Conservation (phyloP, 2,329 filamentous ascomycete genomes). For the Pseudopyrenochaeta lycopersici region DNA sequence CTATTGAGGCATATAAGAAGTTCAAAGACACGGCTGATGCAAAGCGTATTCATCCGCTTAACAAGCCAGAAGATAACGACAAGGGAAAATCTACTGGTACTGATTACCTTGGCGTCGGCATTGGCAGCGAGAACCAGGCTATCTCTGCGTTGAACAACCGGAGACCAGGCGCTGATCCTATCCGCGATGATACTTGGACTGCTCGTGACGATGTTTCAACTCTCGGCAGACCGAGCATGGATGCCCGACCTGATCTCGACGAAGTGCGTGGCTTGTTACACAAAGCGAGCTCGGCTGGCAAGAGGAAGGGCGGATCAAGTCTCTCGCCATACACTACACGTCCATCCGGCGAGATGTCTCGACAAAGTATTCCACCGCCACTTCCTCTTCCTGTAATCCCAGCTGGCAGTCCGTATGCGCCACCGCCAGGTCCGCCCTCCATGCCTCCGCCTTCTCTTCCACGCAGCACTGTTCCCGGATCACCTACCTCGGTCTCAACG, state of each 20-base stretch:
- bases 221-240: constrained; percentile 52
- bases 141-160: constrained; percentile 57
- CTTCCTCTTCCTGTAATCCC: constrained; percentile 40
- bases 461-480: constrained; percentile 34
- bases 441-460: constrained; percentile 24
- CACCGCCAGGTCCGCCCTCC: constrained; percentile 23
- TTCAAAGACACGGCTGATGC: constrained; percentile 64
- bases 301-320: constrained; percentile 47
- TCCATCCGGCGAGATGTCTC: constrained; percentile 22
- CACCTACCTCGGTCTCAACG: constrained; percentile 43
- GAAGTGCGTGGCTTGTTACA: constrained; percentile 56
- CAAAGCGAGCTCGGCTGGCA: constrained; percentile 56
- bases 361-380: constrained; percentile 37
- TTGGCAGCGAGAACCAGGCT: constrained; percentile 48
- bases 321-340: constrained; percentile 32
- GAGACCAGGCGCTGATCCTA: constrained; percentile 52
- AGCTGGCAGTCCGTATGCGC: constrained; percentile 30
- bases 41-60: constrained; percentile 69
- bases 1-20: constrained; percentile 67
- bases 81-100: constrained; percentile 41
- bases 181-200: constrained; percentile 58
- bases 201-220: constrained; percentile 50
- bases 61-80: constrained; percentile 38
- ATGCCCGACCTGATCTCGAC: constrained; percentile 54
- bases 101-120: constrained; percentile 42